Evolutionary conservation across 768 basidiomycete species (phyloP).

Genomic region (Phlebiopsis gigantea): DNA sequence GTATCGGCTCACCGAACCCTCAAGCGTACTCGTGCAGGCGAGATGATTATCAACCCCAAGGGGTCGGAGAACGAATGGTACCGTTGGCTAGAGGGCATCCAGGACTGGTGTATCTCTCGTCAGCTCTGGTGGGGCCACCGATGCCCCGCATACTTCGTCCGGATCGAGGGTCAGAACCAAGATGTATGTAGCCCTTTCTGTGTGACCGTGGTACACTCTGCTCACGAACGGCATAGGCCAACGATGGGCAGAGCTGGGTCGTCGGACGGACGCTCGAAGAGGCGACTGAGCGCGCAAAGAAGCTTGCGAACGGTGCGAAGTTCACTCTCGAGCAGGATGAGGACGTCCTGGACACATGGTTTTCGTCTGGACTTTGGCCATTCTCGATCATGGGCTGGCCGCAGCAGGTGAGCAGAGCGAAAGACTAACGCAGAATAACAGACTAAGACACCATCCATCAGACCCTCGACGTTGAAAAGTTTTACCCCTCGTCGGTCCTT

Average conservation of each 20-base stretch:
- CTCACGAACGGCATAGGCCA: conserved; percentile 29
- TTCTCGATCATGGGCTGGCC: conserved; percentile 99
- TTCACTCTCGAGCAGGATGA: conserved; percentile 90
- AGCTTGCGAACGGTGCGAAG: conserved; percentile 55
- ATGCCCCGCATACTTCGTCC: conserved; percentile 89
- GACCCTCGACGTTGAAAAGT: conserved; percentile 73
- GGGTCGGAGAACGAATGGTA: conserved; percentile 93
- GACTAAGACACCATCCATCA: conserved; percentile 26
- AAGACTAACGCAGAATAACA: too few relatives aligned
- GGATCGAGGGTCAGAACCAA: conserved; percentile 68
- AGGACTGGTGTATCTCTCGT: conserved; percentile 99
- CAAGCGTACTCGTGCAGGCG: conserved; percentile 85
- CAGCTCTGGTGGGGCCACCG: conserved; percentile 99
- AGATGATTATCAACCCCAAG: conserved; percentile 78
- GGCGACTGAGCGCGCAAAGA: conserved; percentile 69
- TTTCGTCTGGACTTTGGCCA: conserved; percentile 96
- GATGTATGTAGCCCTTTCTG: conserved; percentile 43
- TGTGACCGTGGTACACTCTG: not conserved
- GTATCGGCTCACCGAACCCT: not conserved
- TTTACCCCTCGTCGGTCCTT: conserved; percentile 86
- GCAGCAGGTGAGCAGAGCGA: conserved; percentile 69
- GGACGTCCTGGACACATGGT: conserved; percentile 99
- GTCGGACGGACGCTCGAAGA: conserved; percentile 77
- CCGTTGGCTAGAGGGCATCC: conserved; percentile 90
- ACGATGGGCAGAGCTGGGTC: conserved; percentile 83